These are phyloP conservation scores for Prunus mongolica DNA, from an alignment of 306 rosid species.

Conservation along the genomic window DNA sequence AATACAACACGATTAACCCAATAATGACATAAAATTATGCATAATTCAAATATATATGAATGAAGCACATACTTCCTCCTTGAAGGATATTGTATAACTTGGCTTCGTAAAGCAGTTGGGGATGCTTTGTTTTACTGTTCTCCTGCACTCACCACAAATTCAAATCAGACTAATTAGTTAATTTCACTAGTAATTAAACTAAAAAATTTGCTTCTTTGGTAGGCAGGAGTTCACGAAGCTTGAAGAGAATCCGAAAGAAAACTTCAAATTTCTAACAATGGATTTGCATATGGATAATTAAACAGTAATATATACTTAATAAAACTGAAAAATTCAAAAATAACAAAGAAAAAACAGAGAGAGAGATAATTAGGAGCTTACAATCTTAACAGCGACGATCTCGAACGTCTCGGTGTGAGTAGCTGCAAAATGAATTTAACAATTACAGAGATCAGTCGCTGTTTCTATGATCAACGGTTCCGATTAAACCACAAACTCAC, in stretches of 20 bases:
- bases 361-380: constrained; percentile 32
- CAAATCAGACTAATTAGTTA: neutral
- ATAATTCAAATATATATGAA: neutral
- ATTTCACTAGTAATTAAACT: neutral
- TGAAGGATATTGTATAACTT: constrained; percentile 81
- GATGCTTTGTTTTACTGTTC: constrained; percentile 87
- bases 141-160: constrained; percentile 50
- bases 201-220: neutral
- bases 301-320: neutral
- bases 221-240: no score
- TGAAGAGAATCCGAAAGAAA: neutral
- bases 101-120: constrained; percentile 90
- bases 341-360: neutral
- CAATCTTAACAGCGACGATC: constrained; percentile 92
- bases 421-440: constrained; percentile 44
- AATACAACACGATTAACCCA: neutral
- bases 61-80: constrained; percentile 83
- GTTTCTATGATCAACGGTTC: neutral
- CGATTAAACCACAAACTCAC: constrained; percentile 28
- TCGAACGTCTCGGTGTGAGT: constrained; percentile 85
- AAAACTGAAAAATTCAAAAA: neutral
- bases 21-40: neutral
- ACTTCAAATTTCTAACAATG: neutral
- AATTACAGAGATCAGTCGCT: constrained; percentile 9
- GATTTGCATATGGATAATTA: neutral